These are phyloP conservation scores for Saturnispora sanitii DNA, from an alignment of 805 yeast species.

Conservation along the genomic window DNA sequence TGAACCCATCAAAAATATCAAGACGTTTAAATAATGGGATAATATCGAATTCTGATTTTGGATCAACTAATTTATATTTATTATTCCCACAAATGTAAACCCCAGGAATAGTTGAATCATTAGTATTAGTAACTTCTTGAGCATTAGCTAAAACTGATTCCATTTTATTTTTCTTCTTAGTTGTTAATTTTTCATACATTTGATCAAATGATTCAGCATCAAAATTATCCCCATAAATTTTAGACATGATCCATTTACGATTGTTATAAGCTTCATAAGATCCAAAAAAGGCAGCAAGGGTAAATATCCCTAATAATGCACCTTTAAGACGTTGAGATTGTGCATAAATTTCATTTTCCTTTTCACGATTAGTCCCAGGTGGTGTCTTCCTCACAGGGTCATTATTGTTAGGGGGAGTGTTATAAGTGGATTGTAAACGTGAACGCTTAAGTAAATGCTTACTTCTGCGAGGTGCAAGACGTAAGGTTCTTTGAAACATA, in stretches of 20 bases:
- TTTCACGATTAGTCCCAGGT: too few relatives aligned
- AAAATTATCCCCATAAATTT: conserved; percentile 24
- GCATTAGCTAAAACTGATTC: conserved; percentile 15
- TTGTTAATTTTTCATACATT: conserved; percentile 26
- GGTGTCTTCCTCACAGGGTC: too few relatives aligned
- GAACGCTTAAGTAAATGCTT: too few relatives aligned
- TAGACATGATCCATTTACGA: conserved; percentile 32
- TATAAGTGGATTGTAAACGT: too few relatives aligned
- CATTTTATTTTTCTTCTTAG: conserved; percentile 16
- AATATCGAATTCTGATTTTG: conserved; percentile 18
- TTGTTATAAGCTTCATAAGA: conserved; percentile 29
- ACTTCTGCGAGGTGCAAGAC: too few relatives aligned
- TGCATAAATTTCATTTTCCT: conserved; percentile 1
- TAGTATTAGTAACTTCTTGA: conserved; percentile 25
- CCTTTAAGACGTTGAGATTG: conserved; percentile 3
- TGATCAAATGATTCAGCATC: conserved; percentile 31
- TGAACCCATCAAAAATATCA: conserved; percentile 51
- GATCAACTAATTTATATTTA: conserved; percentile 26
- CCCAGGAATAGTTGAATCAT: conserved; percentile 40
- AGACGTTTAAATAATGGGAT: conserved; percentile 51
- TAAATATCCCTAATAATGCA: conserved; percentile 27
- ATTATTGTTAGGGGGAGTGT: too few relatives aligned
- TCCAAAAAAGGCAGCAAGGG: conserved; percentile 31
- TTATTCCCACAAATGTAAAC: conserved; percentile 59
- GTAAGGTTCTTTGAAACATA: too few relatives aligned